Conservation (phyloP, 2,329 filamentous ascomycete species). For the Epichloe sylvatica region DNA sequence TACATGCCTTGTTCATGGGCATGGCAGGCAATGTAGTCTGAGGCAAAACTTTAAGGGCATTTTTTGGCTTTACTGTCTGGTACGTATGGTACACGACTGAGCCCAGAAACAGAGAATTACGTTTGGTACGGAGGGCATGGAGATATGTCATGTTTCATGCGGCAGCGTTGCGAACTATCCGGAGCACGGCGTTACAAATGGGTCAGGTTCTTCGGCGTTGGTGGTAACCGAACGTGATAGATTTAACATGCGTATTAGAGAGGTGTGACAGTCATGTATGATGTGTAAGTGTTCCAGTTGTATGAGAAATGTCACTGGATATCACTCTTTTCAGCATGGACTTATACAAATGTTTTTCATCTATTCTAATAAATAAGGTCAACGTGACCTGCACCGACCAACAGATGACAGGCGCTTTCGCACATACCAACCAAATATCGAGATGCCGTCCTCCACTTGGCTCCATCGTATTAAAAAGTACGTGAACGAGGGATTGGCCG, state of each 20-base stretch:
- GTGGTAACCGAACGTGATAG: background rate
- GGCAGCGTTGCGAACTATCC: background rate
- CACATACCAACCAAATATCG: background rate
- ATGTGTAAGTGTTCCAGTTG: background rate
- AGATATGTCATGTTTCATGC: background rate
- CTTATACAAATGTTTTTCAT: background rate
- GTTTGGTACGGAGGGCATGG: background rate
- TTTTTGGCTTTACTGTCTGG: too few species aligned
- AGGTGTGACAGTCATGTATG: background rate
- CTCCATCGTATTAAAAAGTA: background rate
- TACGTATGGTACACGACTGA: background rate
- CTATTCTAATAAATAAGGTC: background rate
- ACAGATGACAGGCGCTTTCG: background rate
- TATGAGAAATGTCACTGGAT: background rate
- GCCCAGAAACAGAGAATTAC: background rate
- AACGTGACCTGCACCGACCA: background rate
- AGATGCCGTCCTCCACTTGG: background rate
- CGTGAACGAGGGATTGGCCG: background rate
- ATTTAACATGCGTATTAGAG: background rate
- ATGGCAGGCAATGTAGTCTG: conserved; percentile 69
- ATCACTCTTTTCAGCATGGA: background rate
- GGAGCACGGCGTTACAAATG: background rate
- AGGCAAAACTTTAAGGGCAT: background rate
- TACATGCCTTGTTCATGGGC: conserved; percentile 88
- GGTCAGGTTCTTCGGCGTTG: background rate